phyloP scores from a whole-genome alignment of 2,329 filamentous ascomycete genomes.

The Claviceps lovelessii region DNA sequence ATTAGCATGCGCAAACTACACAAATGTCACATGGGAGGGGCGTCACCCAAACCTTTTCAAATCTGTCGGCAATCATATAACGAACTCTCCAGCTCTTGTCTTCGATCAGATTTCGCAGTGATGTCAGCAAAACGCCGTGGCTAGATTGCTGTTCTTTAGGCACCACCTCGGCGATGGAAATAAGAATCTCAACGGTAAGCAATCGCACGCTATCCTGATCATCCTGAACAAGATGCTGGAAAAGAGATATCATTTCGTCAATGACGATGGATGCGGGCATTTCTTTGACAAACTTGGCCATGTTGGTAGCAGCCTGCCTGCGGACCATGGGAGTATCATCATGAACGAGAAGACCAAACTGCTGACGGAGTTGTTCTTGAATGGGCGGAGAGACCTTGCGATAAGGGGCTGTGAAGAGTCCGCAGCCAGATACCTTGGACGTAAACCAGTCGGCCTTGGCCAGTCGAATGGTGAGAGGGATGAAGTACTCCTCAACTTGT shows the following conservation, averaged over 20 bases:
- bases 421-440: constrained; percentile 94
- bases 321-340: constrained; percentile 99
- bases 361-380: constrained; percentile 81
- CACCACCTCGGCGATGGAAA: constrained; percentile 90
- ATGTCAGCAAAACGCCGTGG: constrained; percentile 82
- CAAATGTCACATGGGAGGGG: background rate
- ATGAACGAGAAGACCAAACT: constrained; percentile 86
- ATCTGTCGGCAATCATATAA: constrained; percentile 98
- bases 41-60: constrained; percentile 62
- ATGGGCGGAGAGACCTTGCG: constrained; percentile 75
- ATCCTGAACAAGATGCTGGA: constrained; percentile 90
- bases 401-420: constrained; percentile 88
- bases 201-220: constrained; percentile 96
- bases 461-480: constrained; percentile 85
- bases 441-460: constrained; percentile 99
- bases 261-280: constrained; percentile 86
- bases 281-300: constrained; percentile 95
- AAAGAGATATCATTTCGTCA: constrained; percentile 97
- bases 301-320: constrained; percentile 87
- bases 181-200: constrained; percentile 89
- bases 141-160: constrained; percentile 97
- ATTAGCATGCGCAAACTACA: background rate
- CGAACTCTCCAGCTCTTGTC: constrained; percentile 99
- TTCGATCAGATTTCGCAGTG: constrained; percentile 84
- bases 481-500: constrained; percentile 95